Evolutionary conservation across 495 filamentous ascomycete species (phyloP).

Genomic region (Penicillium tannophilum): DNA sequence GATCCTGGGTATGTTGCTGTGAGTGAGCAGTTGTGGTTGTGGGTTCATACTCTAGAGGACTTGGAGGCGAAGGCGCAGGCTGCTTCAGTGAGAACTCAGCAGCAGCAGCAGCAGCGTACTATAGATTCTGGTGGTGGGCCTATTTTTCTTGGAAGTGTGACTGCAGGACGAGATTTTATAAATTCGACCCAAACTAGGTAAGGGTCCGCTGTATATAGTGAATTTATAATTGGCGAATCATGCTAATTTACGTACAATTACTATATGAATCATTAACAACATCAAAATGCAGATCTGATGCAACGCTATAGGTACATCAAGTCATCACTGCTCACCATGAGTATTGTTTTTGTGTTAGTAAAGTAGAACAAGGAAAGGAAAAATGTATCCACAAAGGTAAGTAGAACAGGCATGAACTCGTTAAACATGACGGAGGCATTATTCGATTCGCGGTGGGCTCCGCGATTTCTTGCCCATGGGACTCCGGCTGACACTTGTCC

Average conservation of each 20-base stretch:
- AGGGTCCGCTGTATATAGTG: background rate
- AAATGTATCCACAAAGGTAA: constrained; percentile 21
- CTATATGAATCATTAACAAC: background rate
- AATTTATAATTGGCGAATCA: background rate
- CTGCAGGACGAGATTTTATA: constrained; percentile 1
- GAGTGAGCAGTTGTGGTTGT: constrained; percentile 3
- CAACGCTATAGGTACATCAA: constrained; percentile 5
- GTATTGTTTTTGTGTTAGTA: constrained; percentile 6
- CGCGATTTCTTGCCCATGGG: constrained; percentile 43
- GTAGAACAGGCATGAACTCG: constrained; percentile 20
- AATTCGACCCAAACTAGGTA: background rate
- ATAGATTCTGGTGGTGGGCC: constrained; percentile 7
- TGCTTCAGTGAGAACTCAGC: background rate
- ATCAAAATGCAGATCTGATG: constrained; percentile 1
- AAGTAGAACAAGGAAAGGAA: background rate
- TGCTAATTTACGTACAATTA: background rate
- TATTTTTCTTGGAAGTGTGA: background rate
- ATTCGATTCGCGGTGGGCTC: constrained; percentile 51
- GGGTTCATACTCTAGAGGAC: background rate
- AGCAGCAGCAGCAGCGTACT: background rate
- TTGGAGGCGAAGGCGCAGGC: background rate
- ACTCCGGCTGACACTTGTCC: constrained; percentile 33
- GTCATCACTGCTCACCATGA: constrained; percentile 9
- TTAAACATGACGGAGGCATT: constrained; percentile 14
- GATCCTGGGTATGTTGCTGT: constrained; percentile 10